These are phyloP conservation scores for Annona squamosa DNA, from an alignment of 164 flowering plant species.

Conservation along the genomic window DNA sequence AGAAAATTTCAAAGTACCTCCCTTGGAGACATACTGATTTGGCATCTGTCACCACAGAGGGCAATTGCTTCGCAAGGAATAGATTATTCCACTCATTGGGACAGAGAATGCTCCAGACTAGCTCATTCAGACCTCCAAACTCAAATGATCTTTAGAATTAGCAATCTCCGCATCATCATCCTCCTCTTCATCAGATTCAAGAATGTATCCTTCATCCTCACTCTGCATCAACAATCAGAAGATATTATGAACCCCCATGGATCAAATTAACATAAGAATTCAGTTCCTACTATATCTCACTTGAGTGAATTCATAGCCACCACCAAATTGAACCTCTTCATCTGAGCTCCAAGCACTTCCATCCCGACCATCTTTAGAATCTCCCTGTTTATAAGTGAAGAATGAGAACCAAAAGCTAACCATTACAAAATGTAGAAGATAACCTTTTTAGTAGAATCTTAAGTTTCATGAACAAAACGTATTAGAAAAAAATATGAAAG, in stretches of 20 bases:
- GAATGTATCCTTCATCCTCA: conserved; percentile 38
- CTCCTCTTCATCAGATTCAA: conserved; percentile 29
- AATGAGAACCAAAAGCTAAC: too few relatives aligned
- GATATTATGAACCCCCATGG: neutral
- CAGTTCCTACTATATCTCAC: conserved; percentile 23
- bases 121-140: conserved; percentile 10
- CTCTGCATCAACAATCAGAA: conserved; percentile 28
- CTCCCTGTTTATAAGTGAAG: conserved; percentile 30
- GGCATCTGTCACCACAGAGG: neutral
- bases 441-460: too few relatives aligned
- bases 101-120: neutral
- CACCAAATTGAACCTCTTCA: conserved; percentile 19
- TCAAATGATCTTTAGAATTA: conserved; percentile 21
- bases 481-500: too few relatives aligned
- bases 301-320: conserved; percentile 23
- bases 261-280: neutral
- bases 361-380: conserved; percentile 24
- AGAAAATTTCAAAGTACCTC: neutral
- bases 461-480: too few relatives aligned
- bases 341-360: conserved; percentile 19
- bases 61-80: neutral
- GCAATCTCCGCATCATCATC: conserved; percentile 13
- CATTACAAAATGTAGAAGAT: too few relatives aligned
- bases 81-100: neutral
- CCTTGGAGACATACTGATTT: neutral